These are phyloP conservation scores for Acrocalymma vagum DNA, from an alignment of 2,329 filamentous ascomycete genomes.

Conservation along the genomic window DNA sequence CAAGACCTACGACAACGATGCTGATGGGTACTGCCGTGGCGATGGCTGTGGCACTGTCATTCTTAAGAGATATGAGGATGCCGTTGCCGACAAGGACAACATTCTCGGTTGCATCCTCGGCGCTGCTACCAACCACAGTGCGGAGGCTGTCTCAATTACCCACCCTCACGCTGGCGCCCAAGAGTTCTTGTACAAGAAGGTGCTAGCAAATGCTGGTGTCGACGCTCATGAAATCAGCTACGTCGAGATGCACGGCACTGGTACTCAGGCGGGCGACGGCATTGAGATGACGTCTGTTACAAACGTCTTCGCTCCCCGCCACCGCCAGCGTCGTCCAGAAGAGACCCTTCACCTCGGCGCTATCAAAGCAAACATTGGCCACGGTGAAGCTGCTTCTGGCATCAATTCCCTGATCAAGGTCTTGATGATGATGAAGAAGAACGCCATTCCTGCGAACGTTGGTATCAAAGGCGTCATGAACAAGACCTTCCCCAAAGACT, in stretches of 20 bases:
- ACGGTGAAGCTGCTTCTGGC: slow-evolving; percentile 63
- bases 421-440: slow-evolving; percentile 63
- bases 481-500: slow-evolving; percentile 63
- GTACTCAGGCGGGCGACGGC: slow-evolving; percentile 84
- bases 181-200: slow-evolving; percentile 72
- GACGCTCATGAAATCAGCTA: slow-evolving; percentile 82
- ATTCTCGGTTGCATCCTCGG: slow-evolving; percentile 78
- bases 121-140: slow-evolving; percentile 81
- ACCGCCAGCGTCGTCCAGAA: slow-evolving; percentile 58
- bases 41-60: slow-evolving; percentile 79
- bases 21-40: slow-evolving; percentile 84
- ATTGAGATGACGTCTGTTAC: slow-evolving; percentile 84
- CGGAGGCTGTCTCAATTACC: slow-evolving; percentile 82
- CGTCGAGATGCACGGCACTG: slow-evolving; percentile 90
- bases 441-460: slow-evolving; percentile 63
- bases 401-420: slow-evolving; percentile 64
- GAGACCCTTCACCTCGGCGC: slow-evolving; percentile 62
- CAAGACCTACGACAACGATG: slow-evolving; percentile 81
- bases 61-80: slow-evolving; percentile 82
- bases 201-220: slow-evolving; percentile 76
- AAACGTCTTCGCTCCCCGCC: slow-evolving; percentile 65
- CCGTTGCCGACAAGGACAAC: slow-evolving; percentile 76
- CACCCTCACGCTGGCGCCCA: slow-evolving; percentile 83
- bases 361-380: slow-evolving; percentile 64
- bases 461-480: slow-evolving; percentile 65